Percentiles rank a stretch among this genome's conserved stretches.
Conservation (phyloP, 148 eudicot species). For the Drosera capensis region DNA sequence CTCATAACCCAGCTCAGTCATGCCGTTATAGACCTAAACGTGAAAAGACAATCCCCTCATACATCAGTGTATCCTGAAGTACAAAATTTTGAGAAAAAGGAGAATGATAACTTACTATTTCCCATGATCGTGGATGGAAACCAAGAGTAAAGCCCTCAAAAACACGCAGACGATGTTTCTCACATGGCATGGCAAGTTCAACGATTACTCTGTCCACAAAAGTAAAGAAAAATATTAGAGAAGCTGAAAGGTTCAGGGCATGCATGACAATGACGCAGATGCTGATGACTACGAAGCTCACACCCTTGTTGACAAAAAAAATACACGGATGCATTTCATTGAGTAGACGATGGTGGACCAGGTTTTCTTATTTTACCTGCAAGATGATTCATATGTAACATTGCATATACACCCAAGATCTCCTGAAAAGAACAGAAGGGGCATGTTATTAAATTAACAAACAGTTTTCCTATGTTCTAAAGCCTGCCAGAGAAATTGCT, state of each 20-base stretch:
- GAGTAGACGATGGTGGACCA: background rate
- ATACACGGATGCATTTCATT: background rate
- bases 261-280: no score
- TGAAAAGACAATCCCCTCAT: conserved; percentile 3
- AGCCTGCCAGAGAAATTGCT: no score
- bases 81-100: background rate
- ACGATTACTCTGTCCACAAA: conserved; percentile 47
- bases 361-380: conserved; percentile 38
- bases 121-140: conserved; percentile 88
- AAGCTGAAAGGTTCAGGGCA: conserved; percentile 7
- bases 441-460: background rate
- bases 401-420: conserved; percentile 68
- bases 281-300: no score
- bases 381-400: conserved; percentile 56
- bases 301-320: no score
- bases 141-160: conserved; percentile 89
- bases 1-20: conserved; percentile 83
- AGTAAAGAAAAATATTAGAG: conserved; percentile 4
- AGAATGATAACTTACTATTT: conserved; percentile 39
- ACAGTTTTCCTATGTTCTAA: no score
- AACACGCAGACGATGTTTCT: conserved; percentile 68
- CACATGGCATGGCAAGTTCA: conserved; percentile 88
- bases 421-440: conserved; percentile 24
- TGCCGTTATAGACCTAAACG: conserved; percentile 77
- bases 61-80: conserved; percentile 1